Evolutionary conservation across 2,329 filamentous ascomycete species (phyloP).

Genomic region (Aspergillus sp.): DNA sequence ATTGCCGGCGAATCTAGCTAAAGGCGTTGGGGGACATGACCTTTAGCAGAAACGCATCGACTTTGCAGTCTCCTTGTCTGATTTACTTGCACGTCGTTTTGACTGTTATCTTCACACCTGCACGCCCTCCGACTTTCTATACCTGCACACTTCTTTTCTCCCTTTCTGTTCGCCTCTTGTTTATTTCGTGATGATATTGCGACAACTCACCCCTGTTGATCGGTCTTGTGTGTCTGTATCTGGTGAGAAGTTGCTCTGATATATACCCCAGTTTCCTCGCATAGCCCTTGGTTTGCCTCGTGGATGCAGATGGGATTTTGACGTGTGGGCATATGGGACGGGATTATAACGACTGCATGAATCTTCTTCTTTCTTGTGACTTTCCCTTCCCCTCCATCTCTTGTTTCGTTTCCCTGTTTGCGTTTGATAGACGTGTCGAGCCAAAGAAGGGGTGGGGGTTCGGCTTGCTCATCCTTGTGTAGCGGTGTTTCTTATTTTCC

Average conservation of each 20-base stretch:
- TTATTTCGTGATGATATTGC: conserved; percentile 1
- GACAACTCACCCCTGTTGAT: conserved; percentile 4
- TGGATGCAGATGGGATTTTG: conserved; percentile 17
- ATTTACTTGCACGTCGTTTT: neutral
- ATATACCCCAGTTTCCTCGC: conserved; percentile 28
- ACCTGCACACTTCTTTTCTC: neutral
- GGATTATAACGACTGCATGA: conserved; percentile 27
- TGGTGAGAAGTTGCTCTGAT: conserved; percentile 21
- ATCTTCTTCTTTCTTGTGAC: conserved; percentile 16
- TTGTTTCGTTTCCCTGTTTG: neutral
- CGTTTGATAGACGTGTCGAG: neutral
- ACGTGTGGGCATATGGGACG: conserved; percentile 16
- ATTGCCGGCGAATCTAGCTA: neutral
- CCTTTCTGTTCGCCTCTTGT: conserved; percentile 3
- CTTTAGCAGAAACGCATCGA: neutral
- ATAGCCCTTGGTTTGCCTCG: conserved; percentile 23
- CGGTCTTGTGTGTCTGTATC: conserved; percentile 15
- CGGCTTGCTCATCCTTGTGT: neutral
- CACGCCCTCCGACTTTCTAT: no score
- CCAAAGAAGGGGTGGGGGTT: neutral
- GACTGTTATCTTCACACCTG: neutral
- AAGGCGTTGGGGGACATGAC: neutral
- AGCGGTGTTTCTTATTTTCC: neutral
- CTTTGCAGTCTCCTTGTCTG: conserved; percentile 3
- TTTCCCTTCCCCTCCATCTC: neutral